phyloP scores from a whole-genome alignment of 2,329 filamentous ascomycete genomes.

The Onygenales sp. region DNA sequence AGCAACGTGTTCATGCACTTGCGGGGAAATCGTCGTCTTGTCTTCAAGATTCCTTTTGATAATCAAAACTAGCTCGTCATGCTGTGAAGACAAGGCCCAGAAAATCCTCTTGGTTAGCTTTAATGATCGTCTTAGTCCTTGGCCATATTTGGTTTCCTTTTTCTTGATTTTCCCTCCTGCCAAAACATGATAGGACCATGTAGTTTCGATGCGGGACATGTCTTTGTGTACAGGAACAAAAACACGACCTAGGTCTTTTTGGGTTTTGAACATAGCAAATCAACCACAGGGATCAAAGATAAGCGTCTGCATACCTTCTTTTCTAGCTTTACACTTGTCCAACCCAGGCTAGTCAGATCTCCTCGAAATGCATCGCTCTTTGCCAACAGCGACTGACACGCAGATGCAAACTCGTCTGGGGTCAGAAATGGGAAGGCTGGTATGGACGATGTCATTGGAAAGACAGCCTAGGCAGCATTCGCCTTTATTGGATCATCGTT shows the following conservation, averaged over 20 bases:
- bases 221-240: background rate
- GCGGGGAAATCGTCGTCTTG: background rate
- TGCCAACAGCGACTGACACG: constrained; percentile 2
- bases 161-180: background rate
- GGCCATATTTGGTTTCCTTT: background rate
- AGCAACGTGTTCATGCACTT: background rate
- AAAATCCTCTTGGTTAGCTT: background rate
- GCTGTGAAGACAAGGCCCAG: background rate
- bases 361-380: background rate
- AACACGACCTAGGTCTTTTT: background rate
- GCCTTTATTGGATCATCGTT: background rate
- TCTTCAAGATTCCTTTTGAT: constrained; percentile 1
- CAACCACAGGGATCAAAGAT: background rate
- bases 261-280: background rate
- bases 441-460: background rate
- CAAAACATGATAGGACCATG: background rate
- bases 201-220: too few relatives aligned
- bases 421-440: constrained; percentile 5
- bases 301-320: background rate
- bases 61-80: constrained; percentile 1
- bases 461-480: background rate
- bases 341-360: background rate
- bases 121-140: background rate
- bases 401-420: constrained; percentile 3
- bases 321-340: constrained; percentile 3